Base-by-base conservation (phyloP, 1,139 yeast genomes). In the Yarrowia galli region DNA sequence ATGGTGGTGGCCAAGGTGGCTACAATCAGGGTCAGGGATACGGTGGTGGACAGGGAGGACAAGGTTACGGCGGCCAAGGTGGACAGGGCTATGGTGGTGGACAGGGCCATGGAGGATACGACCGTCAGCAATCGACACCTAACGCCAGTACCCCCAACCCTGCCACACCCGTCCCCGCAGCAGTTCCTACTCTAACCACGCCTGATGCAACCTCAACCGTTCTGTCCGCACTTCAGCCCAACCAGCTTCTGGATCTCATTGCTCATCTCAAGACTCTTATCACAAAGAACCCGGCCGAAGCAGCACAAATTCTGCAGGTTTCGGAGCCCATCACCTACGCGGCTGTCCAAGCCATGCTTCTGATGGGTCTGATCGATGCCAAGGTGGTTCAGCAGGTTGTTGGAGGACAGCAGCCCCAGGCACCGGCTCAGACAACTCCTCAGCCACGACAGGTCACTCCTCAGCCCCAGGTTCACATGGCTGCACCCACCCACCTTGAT, bases 261-360 rank as follows among this genome's bases (percentile, higher is more conserved):
- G 80, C 80, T 60, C 92, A 89, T 69, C 86, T 92, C 28, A 87
- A 88, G 71, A 79, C 81, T 25, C 87, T 92, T 86, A 81, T 91
- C 20, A 79, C 80, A 10, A 84, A 84, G 53, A 84, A 89, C 71
- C 92, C 93, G 0, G 82, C 82, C 15, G 82, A 89, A 70, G 89
- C 91, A 78, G 85, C 84, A 67, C 84, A 84, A 36, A 79, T 92
- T 58, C 81, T 93, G 38, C 85, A 84, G 51, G 85, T 87, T 70
- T 88, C 89, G 71, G 96, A 97, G 0, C 97, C 91, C 73, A 79
- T 93, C 67, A 81, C 91, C 1, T 92, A 89, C 75, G 96, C 97
- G 0, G 80, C 92, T 43, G 91, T 93, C 7, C 98, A 93, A 74
- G 83, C 89, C 1, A 79, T 91, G 68, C 78, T 92, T 69, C 79